phyloP scores from a whole-genome alignment of 2,329 filamentous ascomycete genomes.

The Atkinsonella texensis region DNA sequence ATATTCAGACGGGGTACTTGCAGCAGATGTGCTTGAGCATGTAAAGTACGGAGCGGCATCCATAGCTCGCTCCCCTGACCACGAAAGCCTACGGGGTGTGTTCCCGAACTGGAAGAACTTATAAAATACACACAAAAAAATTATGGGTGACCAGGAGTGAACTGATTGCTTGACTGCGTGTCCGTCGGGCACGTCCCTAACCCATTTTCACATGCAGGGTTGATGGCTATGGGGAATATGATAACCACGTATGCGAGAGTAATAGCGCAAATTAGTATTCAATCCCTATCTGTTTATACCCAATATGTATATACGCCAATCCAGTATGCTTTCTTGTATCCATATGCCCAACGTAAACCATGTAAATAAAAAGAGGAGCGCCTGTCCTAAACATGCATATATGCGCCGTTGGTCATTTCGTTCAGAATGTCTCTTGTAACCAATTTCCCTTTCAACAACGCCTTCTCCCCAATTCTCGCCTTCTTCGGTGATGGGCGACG shows the following conservation, averaged over 20 bases:
- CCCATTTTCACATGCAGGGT: constrained; percentile 16
- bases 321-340: neutral
- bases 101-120: constrained; percentile 40
- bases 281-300: constrained; percentile 7
- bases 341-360: neutral
- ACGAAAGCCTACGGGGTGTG: constrained; percentile 42
- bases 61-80: constrained; percentile 44
- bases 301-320: constrained; percentile 8
- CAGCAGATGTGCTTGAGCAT: constrained; percentile 18
- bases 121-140: constrained; percentile 45
- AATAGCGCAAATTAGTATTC: neutral
- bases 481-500: constrained; percentile 37
- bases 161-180: constrained; percentile 6
- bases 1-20: constrained; percentile 13
- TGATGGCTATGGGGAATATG: constrained; percentile 20
- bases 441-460: constrained; percentile 52
- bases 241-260: constrained; percentile 8
- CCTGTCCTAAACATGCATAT: constrained; percentile 9
- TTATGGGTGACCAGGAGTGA: constrained; percentile 42
- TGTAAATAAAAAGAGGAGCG: neutral
- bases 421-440: constrained; percentile 70
- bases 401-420: constrained; percentile 43
- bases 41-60: constrained; percentile 41
- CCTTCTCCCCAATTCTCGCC: constrained; percentile 46
- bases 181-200: neutral